phyloP scores from a whole-genome alignment of 1,284 basidiomycete species.

The Quambalaria eucalypti region DNA sequence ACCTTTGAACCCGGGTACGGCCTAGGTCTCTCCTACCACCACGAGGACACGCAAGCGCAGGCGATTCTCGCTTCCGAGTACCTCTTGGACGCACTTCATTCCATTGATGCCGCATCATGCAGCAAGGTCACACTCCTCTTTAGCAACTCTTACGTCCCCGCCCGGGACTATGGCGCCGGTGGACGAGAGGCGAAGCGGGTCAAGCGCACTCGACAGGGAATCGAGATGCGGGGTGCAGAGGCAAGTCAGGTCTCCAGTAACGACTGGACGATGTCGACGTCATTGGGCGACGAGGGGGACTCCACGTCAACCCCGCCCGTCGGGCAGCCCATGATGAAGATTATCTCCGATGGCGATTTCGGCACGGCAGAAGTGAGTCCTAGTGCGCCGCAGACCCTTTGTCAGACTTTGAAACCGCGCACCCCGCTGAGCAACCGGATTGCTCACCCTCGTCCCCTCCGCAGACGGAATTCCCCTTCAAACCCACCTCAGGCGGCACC shows the following conservation, averaged over 20 bases:
- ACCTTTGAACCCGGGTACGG: slow-evolving; percentile 60
- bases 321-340: not conserved
- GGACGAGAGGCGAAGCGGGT: too few relatives aligned
- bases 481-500: not conserved
- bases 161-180: too few relatives aligned
- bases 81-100: not conserved
- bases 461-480: not conserved
- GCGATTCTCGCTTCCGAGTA: not conserved
- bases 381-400: not conserved
- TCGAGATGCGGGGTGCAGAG: too few relatives aligned
- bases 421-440: too few relatives aligned
- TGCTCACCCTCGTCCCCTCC: not conserved
- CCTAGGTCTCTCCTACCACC: not conserved
- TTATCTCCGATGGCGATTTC: not conserved
- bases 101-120: not conserved
- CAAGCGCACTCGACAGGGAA: not conserved
- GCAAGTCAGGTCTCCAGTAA: not conserved
- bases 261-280: not conserved
- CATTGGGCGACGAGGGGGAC: not conserved
- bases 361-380: not conserved
- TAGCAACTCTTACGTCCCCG: not conserved
- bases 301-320: not conserved
- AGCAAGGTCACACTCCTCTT: not conserved
- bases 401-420: not conserved
- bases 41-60: not conserved